Conservation (phyloP, 148 eudicot genomes). For the Selenicereus undatus region DNA sequence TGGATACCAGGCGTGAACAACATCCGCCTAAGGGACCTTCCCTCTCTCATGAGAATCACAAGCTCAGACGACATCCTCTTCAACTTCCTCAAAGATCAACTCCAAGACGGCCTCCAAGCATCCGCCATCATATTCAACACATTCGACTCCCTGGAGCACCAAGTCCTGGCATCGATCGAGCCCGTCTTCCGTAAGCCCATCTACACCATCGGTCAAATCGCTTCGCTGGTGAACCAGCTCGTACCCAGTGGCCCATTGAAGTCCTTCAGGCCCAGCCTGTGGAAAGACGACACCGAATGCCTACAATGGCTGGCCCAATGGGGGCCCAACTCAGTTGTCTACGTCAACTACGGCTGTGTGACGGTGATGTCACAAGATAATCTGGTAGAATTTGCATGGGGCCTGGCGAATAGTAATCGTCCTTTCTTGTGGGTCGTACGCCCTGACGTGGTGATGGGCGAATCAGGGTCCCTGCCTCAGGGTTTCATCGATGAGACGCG, state of each 20-base stretch:
- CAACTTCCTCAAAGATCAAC: constrained; percentile 22
- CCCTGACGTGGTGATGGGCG: constrained; percentile 15
- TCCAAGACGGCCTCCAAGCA: constrained; percentile 20
- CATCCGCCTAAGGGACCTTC: constrained; percentile 23
- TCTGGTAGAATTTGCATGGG: constrained; percentile 29
- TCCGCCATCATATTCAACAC: constrained; percentile 27
- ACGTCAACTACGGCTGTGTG: constrained; percentile 22
- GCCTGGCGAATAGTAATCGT: constrained; percentile 23
- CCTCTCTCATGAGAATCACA: constrained; percentile 19
- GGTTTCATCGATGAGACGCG: constrained; percentile 12
- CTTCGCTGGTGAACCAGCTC: background rate
- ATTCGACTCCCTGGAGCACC: constrained; percentile 23
- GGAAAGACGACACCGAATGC: constrained; percentile 25
- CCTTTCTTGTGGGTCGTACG: constrained; percentile 25
- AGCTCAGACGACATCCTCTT: constrained; percentile 17
- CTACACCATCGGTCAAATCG: constrained; percentile 25
- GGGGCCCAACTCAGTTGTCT: constrained; percentile 22
- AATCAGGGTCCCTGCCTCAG: constrained; percentile 11
- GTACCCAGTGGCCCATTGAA: background rate
- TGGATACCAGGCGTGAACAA: constrained; percentile 25
- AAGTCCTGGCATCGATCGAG: constrained; percentile 7
- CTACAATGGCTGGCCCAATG: constrained; percentile 21
- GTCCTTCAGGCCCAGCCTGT: constrained; percentile 19
- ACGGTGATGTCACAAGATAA: constrained; percentile 13
- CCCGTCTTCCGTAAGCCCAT: background rate